Percentiles rank a stretch among this genome's conserved stretches.
These are phyloP conservation scores for Taxawa tesnikishii DNA, from an alignment of 2,329 filamentous ascomycete species.

Conservation along the genomic window DNA sequence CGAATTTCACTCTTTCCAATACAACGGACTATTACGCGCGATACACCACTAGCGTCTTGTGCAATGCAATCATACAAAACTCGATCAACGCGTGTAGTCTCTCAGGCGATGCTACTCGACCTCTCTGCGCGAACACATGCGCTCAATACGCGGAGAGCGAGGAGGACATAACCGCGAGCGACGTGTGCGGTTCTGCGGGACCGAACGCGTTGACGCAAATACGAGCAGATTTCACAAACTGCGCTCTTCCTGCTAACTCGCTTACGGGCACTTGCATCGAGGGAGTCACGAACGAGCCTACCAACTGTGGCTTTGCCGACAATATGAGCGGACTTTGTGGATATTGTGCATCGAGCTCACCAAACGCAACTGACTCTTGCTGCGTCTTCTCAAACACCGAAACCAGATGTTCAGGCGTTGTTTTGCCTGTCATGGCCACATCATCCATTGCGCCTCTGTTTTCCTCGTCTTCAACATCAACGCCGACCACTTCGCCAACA, in stretches of 20 bases:
- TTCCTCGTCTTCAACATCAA: conserved; percentile 50
- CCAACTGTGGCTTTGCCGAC: conserved; percentile 74
- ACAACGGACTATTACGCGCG: conserved; percentile 78
- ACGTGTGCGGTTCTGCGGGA: conserved; percentile 57
- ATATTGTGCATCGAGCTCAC: conserved; percentile 72
- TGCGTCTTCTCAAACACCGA: conserved; percentile 75
- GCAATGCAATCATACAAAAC: conserved; percentile 87
- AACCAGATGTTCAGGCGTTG: conserved; percentile 60
- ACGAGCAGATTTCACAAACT: conserved; percentile 83
- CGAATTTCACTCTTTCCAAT: conserved; percentile 62
- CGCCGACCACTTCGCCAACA: conserved; percentile 22
- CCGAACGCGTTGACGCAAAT: conserved; percentile 57
- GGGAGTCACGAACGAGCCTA: conserved; percentile 66
- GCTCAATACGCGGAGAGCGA: conserved; percentile 82
- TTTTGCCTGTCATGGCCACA: conserved; percentile 54
- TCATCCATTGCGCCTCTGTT: conserved; percentile 45
- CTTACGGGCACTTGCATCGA: conserved; percentile 63
- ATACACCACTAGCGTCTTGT: conserved; percentile 84
- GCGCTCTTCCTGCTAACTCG: conserved; percentile 68
- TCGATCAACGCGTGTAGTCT: conserved; percentile 61
- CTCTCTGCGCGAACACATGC: conserved; percentile 83
- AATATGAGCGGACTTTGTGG: conserved; percentile 67
- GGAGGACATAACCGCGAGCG: conserved; percentile 67
- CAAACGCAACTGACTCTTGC: conserved; percentile 90
- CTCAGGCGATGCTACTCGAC: conserved; percentile 50